Evolutionary conservation across 805 yeast species (phyloP).

Genomic region (Sugiyamaella qingdaonensis): DNA sequence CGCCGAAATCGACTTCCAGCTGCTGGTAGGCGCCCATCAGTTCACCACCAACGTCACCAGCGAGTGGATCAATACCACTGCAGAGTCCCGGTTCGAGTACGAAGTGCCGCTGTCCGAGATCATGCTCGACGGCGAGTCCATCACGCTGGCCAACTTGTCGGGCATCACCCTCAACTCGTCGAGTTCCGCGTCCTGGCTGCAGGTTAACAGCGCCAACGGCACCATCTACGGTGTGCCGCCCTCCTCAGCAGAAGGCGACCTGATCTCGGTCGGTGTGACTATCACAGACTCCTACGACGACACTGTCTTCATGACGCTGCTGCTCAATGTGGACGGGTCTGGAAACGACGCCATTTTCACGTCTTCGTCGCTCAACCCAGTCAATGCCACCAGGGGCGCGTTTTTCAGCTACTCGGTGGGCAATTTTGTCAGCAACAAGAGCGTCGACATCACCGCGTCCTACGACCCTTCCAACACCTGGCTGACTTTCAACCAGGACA

Average conservation of each 20-base stretch:
- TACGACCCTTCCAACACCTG: constrained; percentile 45
- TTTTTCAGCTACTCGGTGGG: constrained; percentile 47
- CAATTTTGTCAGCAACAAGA: constrained; percentile 12
- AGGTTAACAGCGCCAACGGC: constrained; percentile 53
- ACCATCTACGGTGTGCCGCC: constrained; percentile 71
- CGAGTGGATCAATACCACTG: constrained; percentile 64
- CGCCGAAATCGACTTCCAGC: constrained; percentile 60
- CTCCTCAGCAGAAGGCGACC: constrained; percentile 36
- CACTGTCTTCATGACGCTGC: constrained; percentile 28
- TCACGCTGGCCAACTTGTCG: constrained; percentile 52
- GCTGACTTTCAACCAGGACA: constrained; percentile 57
- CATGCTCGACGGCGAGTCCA: constrained; percentile 54
- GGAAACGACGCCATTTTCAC: constrained; percentile 35
- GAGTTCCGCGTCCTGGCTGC: constrained; percentile 55
- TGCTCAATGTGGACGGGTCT: constrained; percentile 21
- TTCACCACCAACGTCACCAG: constrained; percentile 62
- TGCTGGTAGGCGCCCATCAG: constrained; percentile 85
- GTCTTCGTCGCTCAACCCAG: constrained; percentile 44
- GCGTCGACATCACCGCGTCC: constrained; percentile 18
- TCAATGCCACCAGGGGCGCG: constrained; percentile 69
- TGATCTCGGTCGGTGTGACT: constrained; percentile 36
- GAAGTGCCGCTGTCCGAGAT: constrained; percentile 61
- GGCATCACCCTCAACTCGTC: constrained; percentile 54
- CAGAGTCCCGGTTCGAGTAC: constrained; percentile 49
- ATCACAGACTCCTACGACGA: constrained; percentile 39